Conservation (phyloP, 805 yeast species). For the Candida pini region DNA sequence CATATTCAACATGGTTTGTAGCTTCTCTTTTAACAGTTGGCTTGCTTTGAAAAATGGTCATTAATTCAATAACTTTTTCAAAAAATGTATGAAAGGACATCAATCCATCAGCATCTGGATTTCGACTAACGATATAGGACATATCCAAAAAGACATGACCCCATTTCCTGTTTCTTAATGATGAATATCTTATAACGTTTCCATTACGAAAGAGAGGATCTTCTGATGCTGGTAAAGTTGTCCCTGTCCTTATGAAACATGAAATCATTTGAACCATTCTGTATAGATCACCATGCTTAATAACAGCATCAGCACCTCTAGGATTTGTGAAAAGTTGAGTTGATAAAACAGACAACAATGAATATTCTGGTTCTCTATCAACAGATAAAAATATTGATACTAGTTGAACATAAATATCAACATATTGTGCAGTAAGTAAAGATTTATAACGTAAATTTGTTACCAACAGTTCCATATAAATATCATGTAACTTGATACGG, state of each 20-base stretch:
- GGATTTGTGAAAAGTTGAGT: constrained; percentile 91
- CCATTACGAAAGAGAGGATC: constrained; percentile 21
- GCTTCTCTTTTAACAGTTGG: constrained; percentile 73
- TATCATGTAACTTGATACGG: constrained; percentile 52
- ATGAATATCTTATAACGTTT: constrained; percentile 30
- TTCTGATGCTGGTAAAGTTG: constrained; percentile 35
- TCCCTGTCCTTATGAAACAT: constrained; percentile 54
- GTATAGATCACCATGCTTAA: constrained; percentile 58
- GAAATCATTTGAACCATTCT: constrained; percentile 58
- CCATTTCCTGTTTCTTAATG: constrained; percentile 64
- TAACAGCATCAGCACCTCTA: constrained; percentile 59
- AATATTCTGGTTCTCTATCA: constrained; percentile 87
- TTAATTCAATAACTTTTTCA: constrained; percentile 56
- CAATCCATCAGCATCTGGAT: constrained; percentile 46
- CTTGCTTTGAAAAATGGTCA: constrained; percentile 69
- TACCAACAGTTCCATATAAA: constrained; percentile 60
- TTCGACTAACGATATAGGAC: constrained; percentile 70
- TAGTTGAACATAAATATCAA: constrained; percentile 73
- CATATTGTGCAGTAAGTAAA: constrained; percentile 70
- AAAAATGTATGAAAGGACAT: constrained; percentile 41
- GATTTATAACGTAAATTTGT: constrained; percentile 52
- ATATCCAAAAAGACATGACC: constrained; percentile 76
- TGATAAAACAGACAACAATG: constrained; percentile 65
- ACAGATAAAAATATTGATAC: constrained; percentile 62
- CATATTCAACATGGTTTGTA: constrained; percentile 83